phyloP scores from a whole-genome alignment of 108 stramenopile species.

The Schizochytrium sp. region DNA sequence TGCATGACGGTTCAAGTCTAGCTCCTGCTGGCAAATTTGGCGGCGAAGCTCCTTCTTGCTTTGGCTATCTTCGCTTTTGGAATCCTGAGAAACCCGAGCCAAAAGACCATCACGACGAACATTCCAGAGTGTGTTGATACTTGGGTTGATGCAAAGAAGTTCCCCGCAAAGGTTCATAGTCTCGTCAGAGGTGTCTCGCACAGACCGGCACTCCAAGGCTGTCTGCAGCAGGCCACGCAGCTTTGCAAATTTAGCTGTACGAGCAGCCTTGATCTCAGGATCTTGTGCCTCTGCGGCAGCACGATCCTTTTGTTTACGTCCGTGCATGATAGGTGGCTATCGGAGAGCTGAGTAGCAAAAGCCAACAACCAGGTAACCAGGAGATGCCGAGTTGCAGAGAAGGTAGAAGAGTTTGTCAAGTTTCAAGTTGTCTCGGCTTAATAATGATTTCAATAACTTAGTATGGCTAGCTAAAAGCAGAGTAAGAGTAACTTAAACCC shows the following conservation, averaged over 20 bases:
- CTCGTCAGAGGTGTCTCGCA: constrained; percentile 66
- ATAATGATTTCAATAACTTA: too few relatives aligned
- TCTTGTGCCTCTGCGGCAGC: constrained; percentile 22
- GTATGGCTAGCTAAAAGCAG: too few relatives aligned
- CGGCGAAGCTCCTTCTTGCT: neutral
- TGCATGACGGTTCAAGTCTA: constrained; percentile 71
- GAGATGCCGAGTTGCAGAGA: too few relatives aligned
- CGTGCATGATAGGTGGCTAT: neutral
- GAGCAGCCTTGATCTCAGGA: neutral
- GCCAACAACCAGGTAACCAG: too few relatives aligned
- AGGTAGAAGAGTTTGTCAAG: too few relatives aligned
- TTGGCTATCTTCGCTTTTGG: neutral
- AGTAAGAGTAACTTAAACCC: too few relatives aligned
- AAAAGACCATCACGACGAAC: constrained; percentile 86
- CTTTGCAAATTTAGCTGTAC: constrained; percentile 25
- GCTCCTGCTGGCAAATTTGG: constrained; percentile 62
- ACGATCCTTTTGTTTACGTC: constrained; percentile 53
- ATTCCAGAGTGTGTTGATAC: constrained; percentile 95
- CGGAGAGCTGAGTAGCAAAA: neutral
- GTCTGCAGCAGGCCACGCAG: constrained; percentile 50
- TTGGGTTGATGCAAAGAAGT: constrained; percentile 89
- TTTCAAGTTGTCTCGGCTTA: too few relatives aligned
- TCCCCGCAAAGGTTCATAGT: constrained; percentile 82
- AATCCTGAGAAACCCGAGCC: constrained; percentile 57
- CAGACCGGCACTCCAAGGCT: constrained; percentile 55